Evolutionary conservation across 163 green algal genomes (phyloP), one percentile per base, ranked within the genome.

Genomic region (Chloromonas sp.): DNA sequence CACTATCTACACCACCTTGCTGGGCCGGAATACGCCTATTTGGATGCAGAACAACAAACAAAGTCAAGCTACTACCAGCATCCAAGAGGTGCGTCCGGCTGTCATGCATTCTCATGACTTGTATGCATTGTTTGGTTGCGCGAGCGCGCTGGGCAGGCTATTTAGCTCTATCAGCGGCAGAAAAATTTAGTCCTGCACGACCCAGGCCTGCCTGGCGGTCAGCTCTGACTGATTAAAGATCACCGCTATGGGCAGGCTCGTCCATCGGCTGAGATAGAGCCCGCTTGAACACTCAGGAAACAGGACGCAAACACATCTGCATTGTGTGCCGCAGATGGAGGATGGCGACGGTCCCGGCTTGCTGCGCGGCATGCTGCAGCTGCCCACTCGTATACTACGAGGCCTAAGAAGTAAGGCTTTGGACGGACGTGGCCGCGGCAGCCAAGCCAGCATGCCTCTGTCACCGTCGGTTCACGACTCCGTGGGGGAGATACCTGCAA

Each of bases 1-100:
- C 71, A 87, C 84, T 66, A 87, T 87, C 70, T 87, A 87, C 60
- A 80, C 74, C 11, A 78, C 84, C 2, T 36, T 87, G 15, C 5
- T 82, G 15, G 79, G 57, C 3, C 74, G 84, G 8, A 14, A 60
- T 36, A 11, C 2, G 59, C 79, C 79, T 36, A 58, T 79, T 14
- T 79, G 71, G 71, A 79, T 79, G 71, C 71, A 14, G 71, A 11
- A 36, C 71, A 11, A 36, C 66, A 74, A 11, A 11, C 66, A 11
- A 5, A 5, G 66, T 5, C 66, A 74, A 11, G 66, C 66, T 11
- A 74, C 66, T 11, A 74, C 66, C 66, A 74, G 66, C 66, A 11
- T 74, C 5, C 66, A 11, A 11, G 5, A 74, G 66, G 66, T 74
- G 66, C 66, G 36, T 36, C 36, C 36, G 36, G 36, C 36, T 36